Evolutionary conservation across 129 eudicot genomes (phyloP), one percentile per base, ranked within the genome.

Genomic region (Artemisia tridentata): DNA sequence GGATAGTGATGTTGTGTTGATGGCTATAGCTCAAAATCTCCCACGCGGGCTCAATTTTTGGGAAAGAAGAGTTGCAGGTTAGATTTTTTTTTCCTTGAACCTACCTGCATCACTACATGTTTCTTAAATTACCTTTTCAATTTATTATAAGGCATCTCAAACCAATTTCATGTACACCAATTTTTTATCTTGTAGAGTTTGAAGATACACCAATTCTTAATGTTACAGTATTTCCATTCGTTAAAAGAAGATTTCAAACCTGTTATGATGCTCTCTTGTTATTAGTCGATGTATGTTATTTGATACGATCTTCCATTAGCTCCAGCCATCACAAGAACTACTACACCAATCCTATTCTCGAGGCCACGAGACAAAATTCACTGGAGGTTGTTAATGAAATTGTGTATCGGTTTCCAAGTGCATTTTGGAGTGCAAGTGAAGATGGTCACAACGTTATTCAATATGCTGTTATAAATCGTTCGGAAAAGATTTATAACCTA

Each of bases 381-480:
- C 8, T 0, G 14, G 64, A 58, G 2, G 41, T 58, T 58, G 38
- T 58, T 17, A 11, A 21, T 2, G 0, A 2, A 0, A 19, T 58
- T 20, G 27, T 58, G 64, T 5, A 0, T 6, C 5, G 0, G 5
- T 62, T 31, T 7, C 47, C 47, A 38, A 7, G 7, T 29, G 68
- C 49, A 34, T 15, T 57, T 57, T 3, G 25, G 63, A 57, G 63
- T 57, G 13, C 3, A 3, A 57, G 4, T 4, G 31, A 21, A 63
- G 68, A 63, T 63, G 50, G 68, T 9, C 68, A 63, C 68, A 63
- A 63, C 20, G 4, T 63, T 63, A n/a, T 63, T 34, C 49, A 31
- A 38, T 31, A 15, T 63, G 68, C 68, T 34, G 50, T 63, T 12
- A 63, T 34, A 8, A 58, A 58, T 58, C 64, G 64, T 4, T 58